These are phyloP conservation scores for Colletotrichum spinosum DNA, from an alignment of 2,329 filamentous ascomycete species.

Conservation along the genomic window DNA sequence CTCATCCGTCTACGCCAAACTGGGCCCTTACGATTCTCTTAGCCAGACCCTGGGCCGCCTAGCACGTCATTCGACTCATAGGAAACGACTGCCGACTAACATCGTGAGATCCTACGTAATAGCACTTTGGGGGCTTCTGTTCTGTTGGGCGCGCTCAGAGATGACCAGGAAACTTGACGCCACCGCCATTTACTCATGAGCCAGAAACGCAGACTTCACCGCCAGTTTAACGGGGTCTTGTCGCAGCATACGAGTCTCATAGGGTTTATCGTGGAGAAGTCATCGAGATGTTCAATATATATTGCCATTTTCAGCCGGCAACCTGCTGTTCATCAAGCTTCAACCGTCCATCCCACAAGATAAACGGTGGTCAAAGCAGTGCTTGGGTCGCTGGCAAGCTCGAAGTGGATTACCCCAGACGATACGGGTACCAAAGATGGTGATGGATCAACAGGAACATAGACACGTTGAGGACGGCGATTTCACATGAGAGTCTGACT, in stretches of 20 bases:
- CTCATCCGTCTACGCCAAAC: constrained; percentile 12
- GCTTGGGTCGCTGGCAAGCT: constrained; percentile 19
- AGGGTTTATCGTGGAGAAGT: background rate
- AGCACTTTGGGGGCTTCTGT: too few relatives aligned
- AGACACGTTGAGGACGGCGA: constrained; percentile 5
- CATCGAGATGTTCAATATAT: constrained; percentile 26
- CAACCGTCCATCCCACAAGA: constrained; percentile 31
- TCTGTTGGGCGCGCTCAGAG: too few relatives aligned
- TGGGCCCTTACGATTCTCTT: constrained; percentile 9
- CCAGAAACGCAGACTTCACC: too few relatives aligned
- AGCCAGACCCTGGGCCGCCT: background rate
- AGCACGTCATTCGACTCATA: constrained; percentile 23
- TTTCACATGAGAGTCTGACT: constrained; percentile 20
- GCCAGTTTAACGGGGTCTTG: too few relatives aligned
- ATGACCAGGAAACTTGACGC: too few relatives aligned
- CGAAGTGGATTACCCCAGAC: constrained; percentile 31
- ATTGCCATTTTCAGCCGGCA: constrained; percentile 19
- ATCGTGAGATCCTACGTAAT: too few relatives aligned
- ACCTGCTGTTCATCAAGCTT: background rate
- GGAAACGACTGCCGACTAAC: too few relatives aligned
- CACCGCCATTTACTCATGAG: too few relatives aligned
- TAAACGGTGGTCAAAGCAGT: constrained; percentile 37
- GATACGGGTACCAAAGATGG: constrained; percentile 20
- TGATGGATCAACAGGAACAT: constrained; percentile 27
- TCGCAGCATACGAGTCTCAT: too few relatives aligned